Conservation (phyloP, 768 basidiomycete species). For the Serendipita sp. region DNA sequence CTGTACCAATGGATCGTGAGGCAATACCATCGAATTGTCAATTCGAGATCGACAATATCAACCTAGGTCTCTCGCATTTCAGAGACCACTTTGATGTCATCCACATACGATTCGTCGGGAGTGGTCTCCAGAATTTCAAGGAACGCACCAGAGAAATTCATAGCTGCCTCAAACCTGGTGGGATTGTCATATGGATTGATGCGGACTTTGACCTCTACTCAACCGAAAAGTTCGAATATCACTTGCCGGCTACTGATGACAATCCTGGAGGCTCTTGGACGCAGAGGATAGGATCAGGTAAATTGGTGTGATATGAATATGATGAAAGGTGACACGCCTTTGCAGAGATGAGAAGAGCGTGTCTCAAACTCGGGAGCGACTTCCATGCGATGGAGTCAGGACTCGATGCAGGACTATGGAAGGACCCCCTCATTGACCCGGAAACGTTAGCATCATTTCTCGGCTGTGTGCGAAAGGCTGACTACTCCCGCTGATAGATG, state of each 20-base stretch:
- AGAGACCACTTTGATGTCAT: slow-evolving; percentile 46
- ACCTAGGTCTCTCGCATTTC: slow-evolving; percentile 20
- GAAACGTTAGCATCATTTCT: background rate
- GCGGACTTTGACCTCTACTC: slow-evolving; percentile 3
- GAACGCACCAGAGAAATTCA: background rate
- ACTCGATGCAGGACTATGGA: background rate
- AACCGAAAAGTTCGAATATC: background rate
- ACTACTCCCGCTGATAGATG: background rate
- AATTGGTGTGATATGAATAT: background rate
- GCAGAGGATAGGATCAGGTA: background rate
- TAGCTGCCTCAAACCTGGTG: slow-evolving; percentile 6
- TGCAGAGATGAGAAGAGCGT: background rate
- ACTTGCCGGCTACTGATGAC: background rate
- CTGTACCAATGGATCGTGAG: slow-evolving; percentile 14
- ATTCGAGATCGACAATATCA: slow-evolving; percentile 57
- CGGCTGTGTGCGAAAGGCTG: background rate
- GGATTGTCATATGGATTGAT: slow-evolving; percentile 6
- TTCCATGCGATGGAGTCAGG: background rate
- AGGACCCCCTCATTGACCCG: background rate
- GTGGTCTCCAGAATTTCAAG: background rate
- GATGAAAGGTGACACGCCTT: background rate
- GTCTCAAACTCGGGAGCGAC: background rate
- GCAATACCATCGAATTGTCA: slow-evolving; percentile 19
- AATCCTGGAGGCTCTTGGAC: background rate
- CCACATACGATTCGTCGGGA: slow-evolving; percentile 36